These are phyloP conservation scores for Lipomyces orientalis DNA, from an alignment of 805 yeast species.

Conservation along the genomic window DNA sequence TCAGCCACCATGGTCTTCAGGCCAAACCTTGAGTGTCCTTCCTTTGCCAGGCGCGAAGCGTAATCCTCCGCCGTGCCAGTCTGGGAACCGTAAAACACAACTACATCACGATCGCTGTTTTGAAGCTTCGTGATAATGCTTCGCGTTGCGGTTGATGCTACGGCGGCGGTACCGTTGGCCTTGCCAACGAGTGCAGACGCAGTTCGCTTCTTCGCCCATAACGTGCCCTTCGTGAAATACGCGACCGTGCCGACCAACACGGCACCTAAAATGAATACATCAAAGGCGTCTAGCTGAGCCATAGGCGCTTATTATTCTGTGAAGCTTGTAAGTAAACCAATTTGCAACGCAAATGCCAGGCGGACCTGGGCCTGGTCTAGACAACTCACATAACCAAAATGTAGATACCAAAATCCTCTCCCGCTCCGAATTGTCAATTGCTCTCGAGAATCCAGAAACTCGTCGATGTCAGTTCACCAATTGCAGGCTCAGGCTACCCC, in stretches of 20 bases:
- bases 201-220: slow-evolving; percentile 50
- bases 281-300: slow-evolving; percentile 66
- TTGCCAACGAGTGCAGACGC: not conserved
- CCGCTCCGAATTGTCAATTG: not conserved
- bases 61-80: slow-evolving; percentile 99
- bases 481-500: not conserved
- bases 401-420: not conserved
- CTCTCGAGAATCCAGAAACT: not conserved
- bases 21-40: slow-evolving; percentile 79
- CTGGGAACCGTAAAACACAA: slow-evolving; percentile 91
- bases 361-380: not conserved
- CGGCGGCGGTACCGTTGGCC: slow-evolving; percentile 9
- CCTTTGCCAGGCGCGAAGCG: slow-evolving; percentile 88
- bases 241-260: slow-evolving; percentile 68
- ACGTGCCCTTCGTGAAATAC: slow-evolving; percentile 68
- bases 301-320: not conserved
- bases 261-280: slow-evolving; percentile 68
- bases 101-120: slow-evolving; percentile 70
- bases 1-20: slow-evolving; percentile 85
- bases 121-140: slow-evolving; percentile 50
- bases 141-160: slow-evolving; percentile 36
- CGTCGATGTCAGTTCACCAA: not conserved
- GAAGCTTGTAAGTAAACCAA: not conserved
- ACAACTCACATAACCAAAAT: not conserved
- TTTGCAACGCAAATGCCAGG: not conserved